phyloP scores from a whole-genome alignment of 1,284 basidiomycete genomes.

The Hypsizygus ulmarius region DNA sequence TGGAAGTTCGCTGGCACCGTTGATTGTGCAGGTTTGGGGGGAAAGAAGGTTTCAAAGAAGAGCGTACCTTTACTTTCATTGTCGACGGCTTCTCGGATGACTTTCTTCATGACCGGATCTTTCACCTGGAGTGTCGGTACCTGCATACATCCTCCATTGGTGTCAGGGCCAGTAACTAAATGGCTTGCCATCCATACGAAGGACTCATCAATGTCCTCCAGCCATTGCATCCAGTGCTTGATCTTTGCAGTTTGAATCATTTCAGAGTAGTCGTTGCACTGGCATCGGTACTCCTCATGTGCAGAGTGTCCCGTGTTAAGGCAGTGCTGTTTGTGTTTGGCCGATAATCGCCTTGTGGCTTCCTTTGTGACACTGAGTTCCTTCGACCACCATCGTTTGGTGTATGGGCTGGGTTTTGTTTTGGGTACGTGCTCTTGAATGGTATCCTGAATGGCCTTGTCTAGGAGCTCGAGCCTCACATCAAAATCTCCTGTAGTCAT shows the following conservation, averaged over 20 bases:
- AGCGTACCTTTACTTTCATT: conserved; percentile 29
- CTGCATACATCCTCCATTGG: conserved; percentile 24
- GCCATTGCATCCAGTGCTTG: conserved; percentile 35
- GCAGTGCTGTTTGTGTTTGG: neutral
- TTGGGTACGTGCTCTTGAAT: conserved; percentile 24
- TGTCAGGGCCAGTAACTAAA: conserved; percentile 24
- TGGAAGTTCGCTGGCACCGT: conserved; percentile 3
- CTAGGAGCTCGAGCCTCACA: conserved; percentile 19
- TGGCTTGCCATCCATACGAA: conserved; percentile 33
- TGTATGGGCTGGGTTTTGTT: conserved; percentile 19
- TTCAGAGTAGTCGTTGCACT: conserved; percentile 27
- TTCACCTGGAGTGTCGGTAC: no score
- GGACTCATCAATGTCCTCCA: conserved; percentile 25
- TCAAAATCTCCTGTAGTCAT: neutral
- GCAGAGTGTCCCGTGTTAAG: conserved; percentile 14
- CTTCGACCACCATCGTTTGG: conserved; percentile 32
- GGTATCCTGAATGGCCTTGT: conserved; percentile 15
- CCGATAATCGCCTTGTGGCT: conserved; percentile 10
- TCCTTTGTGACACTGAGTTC: conserved; percentile 21
- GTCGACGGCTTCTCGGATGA: neutral
- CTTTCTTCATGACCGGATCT: neutral
- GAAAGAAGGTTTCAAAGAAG: conserved; percentile 18
- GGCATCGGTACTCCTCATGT: conserved; percentile 21
- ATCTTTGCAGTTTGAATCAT: conserved; percentile 29
- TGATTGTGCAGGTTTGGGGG: neutral